phyloP scores from a whole-genome alignment of 2,329 filamentous ascomycete species.

The Graphilbum ipis-grandicollis region DNA sequence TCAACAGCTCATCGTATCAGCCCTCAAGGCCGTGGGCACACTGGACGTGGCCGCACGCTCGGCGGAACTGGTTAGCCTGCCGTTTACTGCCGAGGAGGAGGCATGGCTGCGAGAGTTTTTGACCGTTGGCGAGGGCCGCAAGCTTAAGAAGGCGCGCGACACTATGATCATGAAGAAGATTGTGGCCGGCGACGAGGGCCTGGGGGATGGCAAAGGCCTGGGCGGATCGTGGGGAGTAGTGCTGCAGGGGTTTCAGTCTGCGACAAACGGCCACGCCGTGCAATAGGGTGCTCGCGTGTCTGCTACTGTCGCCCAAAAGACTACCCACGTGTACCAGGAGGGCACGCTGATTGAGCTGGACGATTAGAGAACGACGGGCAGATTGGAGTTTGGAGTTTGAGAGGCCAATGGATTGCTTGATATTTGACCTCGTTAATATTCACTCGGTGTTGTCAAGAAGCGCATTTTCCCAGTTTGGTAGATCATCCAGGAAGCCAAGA shows the following conservation, averaged over 20 bases:
- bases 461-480: no score
- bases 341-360: constrained; percentile 5
- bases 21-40: constrained; percentile 22
- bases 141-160: constrained; percentile 48
- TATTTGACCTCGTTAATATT: no score
- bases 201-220: constrained; percentile 21
- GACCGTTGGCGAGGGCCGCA: constrained; percentile 44
- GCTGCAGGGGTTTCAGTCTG: constrained; percentile 32
- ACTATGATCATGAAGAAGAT: constrained; percentile 59
- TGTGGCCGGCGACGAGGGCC: constrained; percentile 43
- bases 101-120: constrained; percentile 57
- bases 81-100: constrained; percentile 55
- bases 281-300: constrained; percentile 5
- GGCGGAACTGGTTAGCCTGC: constrained; percentile 54
- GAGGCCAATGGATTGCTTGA: no score
- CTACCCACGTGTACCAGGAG: constrained; percentile 3
- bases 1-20: constrained; percentile 42
- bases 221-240: constrained; percentile 30
- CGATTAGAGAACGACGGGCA: no score
- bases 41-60: constrained; percentile 32
- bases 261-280: constrained; percentile 16
- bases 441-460: no score
- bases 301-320: not conserved
- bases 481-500: no score
- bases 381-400: no score